A percentile compares a stretch with the other conserved stretches of the same genome.
phyloP scores from a whole-genome alignment of 164 flowering plant species.

The Nymphaea colorata region DNA sequence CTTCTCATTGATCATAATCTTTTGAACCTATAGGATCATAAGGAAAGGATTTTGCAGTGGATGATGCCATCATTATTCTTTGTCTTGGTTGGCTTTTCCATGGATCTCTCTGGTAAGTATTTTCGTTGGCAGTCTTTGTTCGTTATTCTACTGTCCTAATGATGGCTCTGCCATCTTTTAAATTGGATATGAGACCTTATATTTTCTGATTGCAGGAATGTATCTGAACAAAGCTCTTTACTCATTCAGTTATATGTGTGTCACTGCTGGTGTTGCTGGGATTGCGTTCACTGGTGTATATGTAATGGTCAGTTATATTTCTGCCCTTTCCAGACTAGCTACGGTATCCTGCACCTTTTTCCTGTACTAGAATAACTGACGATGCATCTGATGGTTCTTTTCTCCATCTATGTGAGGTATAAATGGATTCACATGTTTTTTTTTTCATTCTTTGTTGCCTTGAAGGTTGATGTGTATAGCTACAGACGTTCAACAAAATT shows the following conservation, averaged over 20 bases:
- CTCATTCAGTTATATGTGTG: slow-evolving; percentile 49
- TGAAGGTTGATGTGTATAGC: slow-evolving; percentile 55
- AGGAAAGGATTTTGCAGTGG: slow-evolving; percentile 47
- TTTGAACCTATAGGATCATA: slow-evolving; percentile 37
- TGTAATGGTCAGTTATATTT: slow-evolving; percentile 28
- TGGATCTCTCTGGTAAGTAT: slow-evolving; percentile 37
- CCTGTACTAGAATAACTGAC: too few relatives aligned
- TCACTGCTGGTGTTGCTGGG: slow-evolving; percentile 69
- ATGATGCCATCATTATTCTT: slow-evolving; percentile 29
- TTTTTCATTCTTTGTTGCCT: not conserved
- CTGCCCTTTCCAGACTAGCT: too few relatives aligned
- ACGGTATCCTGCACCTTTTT: too few relatives aligned
- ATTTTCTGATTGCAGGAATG: slow-evolving; percentile 32
- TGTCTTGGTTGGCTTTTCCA: slow-evolving; percentile 25
- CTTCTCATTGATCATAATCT: not conserved
- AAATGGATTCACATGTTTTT: not conserved
- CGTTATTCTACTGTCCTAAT: not conserved
- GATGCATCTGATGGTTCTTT: not conserved
- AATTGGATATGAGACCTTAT: not conserved
- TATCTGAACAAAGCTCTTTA: slow-evolving; percentile 68
- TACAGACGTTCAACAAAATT: slow-evolving; percentile 28
- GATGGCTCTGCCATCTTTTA: not conserved
- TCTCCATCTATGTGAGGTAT: not conserved
- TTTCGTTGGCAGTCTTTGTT: not conserved
- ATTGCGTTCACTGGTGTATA: slow-evolving; percentile 46